Evolutionary conservation across 2,329 filamentous ascomycete genomes (phyloP), one percentile per base, ranked within the genome.

Genomic region (Sporothrix inflata): DNA sequence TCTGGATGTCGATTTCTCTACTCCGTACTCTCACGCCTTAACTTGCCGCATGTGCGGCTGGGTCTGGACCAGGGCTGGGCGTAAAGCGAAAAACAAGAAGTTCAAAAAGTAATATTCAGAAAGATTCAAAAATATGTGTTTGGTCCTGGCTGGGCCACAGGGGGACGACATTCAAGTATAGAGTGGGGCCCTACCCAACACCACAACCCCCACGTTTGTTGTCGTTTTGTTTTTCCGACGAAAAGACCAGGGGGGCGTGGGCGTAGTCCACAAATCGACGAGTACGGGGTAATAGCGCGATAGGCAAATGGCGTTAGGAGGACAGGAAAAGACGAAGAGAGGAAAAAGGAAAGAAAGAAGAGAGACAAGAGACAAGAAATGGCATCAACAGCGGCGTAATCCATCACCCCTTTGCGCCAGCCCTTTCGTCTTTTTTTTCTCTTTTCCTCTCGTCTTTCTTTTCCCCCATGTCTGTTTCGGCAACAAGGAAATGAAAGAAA

Each of bases 261-360:
- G 34, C n/a, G 19, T 63, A 11, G 12, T 19, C 3, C n/a, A n/a
- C 7, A 34, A 65, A 27, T 38, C 60, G 38, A 65, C 38, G 24
- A 40, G 55, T 69, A 72, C 71, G 71, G 71, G 66, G 71, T 69
- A 72, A 72, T 69, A 69, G 65, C 66, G 65, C 57, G 71, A 69
- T 65, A 69, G 40, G 61, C n/a, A 65, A 21, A 63, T 61, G 70
- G 42, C 63, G 34, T 63, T 51, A 63, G 55, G 24, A 49, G 47
- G 38, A 57, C 30, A 45, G 65, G 9, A 40, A 34, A 55, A 57
- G 55, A 65, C 5, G 30, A 57, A 55, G 38, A 9, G 40, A 51
- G 30, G 24, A 30, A 40, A 45, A 49, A 69, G 53, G 21, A 42
- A 68, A 55, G 34, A 12, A 34, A 34, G n/a, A 6, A 47, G 14